Base-by-base conservation (phyloP, 306 rosid genomes). In the Luffa aegyptiaca region DNA sequence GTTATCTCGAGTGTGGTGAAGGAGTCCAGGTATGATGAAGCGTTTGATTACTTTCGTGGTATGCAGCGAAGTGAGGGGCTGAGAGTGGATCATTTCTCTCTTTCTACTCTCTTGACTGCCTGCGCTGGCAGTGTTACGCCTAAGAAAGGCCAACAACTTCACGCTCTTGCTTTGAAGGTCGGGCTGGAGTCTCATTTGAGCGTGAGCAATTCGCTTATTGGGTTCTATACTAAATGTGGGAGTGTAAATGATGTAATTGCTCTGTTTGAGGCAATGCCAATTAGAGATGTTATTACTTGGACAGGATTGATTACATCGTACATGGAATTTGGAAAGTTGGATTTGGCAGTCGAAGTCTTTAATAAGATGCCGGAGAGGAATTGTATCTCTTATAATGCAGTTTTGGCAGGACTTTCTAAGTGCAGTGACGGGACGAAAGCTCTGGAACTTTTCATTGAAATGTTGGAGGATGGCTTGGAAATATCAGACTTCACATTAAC, bases 261-360 rank as follows among this genome's bases (percentile, higher is more conserved):
- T 51, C 76, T 92, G 86, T 94, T 87, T 51, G 86, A 82, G 83
- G 76, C 83, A 84, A 94, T 89, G 98, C 37, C 80, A 20, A 80
- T 52, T 18, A 90, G 83, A 84, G 97, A 94, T 83, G 86, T 82
- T 36, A 86, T 91, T 79, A 92, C 97, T 31, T 94, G 94, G 94
- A 92, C 93, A 0, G 85, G 85, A 82, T 84, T 94, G 89, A 80
- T 92, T 37, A 83, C 86, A 0, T 93, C 89, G 0, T 94, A 86
- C 78, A 92, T 88, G 97, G 84, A 84, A 12, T 92, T 86, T 21
- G 97, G 97, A 35, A 74, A 83, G 59, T 86, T 85, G 48, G 85
- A 88, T 84, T 83, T 80, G 84, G 97, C 91, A 33, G 56, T 90
- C 70, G 87, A 88, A 85, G 37, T 82, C 21, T 92, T 94, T 74